A percentile compares a stretch with the other conserved stretches of the same genome.
Evolutionary conservation across 306 rosid genomes (phyloP).

Genomic region (Cicer judaicum): DNA sequence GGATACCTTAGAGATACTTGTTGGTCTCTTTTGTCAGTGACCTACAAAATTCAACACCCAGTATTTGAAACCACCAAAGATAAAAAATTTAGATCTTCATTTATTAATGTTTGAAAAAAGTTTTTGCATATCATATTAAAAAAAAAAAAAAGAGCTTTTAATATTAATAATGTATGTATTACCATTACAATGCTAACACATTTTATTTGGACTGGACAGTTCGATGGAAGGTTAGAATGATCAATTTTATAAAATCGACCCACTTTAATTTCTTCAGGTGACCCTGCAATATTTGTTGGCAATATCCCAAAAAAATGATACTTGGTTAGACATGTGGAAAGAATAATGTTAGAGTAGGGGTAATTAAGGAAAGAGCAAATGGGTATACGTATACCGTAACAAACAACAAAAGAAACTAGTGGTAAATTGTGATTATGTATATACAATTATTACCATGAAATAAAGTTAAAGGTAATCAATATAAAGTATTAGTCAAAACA

Average conservation of each 20-base stretch:
- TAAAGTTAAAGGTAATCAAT: not conserved
- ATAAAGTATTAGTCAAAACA: not conserved
- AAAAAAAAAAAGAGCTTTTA: too few relatives aligned
- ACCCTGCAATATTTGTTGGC: constrained; percentile 47
- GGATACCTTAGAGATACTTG: constrained; percentile 74
- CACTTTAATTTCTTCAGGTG: constrained; percentile 56
- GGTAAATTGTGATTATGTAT: not conserved
- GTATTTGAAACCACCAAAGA: not conserved
- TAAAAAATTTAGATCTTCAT: not conserved
- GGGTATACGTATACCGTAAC: not conserved
- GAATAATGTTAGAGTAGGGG: not conserved
- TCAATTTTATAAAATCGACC: constrained; percentile 72
- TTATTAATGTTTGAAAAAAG: not conserved
- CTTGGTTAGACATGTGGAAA: constrained; percentile 9
- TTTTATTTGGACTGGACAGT: constrained; percentile 63
- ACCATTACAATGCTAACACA: constrained; percentile 75
- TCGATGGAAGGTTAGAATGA: constrained; percentile 62
- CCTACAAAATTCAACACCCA: constrained; percentile 51
- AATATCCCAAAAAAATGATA: constrained; percentile 5
- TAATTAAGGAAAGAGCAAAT: constrained; percentile 15
- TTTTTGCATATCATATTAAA: not conserved
- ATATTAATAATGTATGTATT: not conserved
- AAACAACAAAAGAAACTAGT: constrained; percentile 1
- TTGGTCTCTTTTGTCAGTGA: constrained; percentile 54
- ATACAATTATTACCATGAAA: not conserved